Evolutionary conservation across 192 early-diverging fungal genomes (phyloP), one percentile per base, ranked within the genome.

Genomic region (Irineochytrium annulatum): DNA sequence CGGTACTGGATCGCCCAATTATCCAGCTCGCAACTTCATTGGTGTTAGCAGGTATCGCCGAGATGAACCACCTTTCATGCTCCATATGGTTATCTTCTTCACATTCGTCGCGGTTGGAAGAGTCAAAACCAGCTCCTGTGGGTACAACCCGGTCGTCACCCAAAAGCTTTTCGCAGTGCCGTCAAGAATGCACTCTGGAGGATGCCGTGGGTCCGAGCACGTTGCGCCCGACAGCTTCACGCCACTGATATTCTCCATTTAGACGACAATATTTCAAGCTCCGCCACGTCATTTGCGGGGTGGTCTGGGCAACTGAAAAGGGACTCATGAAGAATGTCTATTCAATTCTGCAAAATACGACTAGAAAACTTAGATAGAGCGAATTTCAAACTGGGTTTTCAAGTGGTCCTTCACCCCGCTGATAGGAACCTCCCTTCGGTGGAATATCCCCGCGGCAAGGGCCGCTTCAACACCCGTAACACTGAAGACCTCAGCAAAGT

Each of bases 371-470:
- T 17, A 8, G 46, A 22, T 14, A 22, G 46, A 24, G 13, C 46
- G 11, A 49, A 49, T 24, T 22, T 67, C 65, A 35, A 67, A 63
- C n/a, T 66, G 68, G 6, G 53, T 65, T 52, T 76, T 35, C 16
- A 51, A 68, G 37, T 90, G 80, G 0, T 70, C 55, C 77, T 99
- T 99, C 60, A 98, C 95, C 29, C 72, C 72, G 43, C 78, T 69
- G 52, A 99, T 87, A 26, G 93, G 90, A 4, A 99, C 92, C 65
- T 99, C 95, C 56, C 83, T 71, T 39, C 97, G 81, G 68, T 99
- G 97, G 76, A 99, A 99, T 60, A 99, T 98, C 31, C 97, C 97
- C 0, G 97, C 97, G 16, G 97, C 97, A 57, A 99, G 76, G 0
- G 93, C 95, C 19, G 97, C 95, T 32, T 99, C 95, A 6, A 90